A percentile compares a stretch with the other conserved stretches of the same genome.
These are phyloP conservation scores for Barbarea vulgaris DNA, from an alignment of 345 rosid species.

Conservation along the genomic window DNA sequence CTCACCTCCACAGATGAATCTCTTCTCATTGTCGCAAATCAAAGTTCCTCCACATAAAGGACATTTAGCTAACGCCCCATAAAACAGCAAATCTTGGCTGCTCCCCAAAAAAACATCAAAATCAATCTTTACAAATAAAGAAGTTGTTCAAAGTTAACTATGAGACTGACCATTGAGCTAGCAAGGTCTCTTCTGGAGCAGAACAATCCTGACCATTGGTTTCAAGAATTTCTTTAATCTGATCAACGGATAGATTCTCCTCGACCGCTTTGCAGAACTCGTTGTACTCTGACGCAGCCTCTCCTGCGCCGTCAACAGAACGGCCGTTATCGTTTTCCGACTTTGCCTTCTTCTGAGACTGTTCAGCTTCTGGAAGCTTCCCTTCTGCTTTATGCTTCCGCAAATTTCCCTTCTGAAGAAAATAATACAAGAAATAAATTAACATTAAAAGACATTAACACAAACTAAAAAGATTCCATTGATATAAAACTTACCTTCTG, in stretches of 20 bases:
- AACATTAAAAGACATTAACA: neutral
- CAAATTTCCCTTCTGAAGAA: constrained; percentile 48
- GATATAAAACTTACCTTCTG: constrained; percentile 39
- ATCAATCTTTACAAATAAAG: neutral
- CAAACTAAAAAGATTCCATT: neutral
- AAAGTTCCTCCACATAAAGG: constrained; percentile 56
- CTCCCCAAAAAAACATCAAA: neutral
- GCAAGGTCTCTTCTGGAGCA: constrained; percentile 45
- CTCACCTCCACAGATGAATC: constrained; percentile 63
- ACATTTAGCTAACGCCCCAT: constrained; percentile 65
- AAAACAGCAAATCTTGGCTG: constrained; percentile 72
- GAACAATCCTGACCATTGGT: constrained; percentile 64
- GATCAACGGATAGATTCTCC: constrained; percentile 57
- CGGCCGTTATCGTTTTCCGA: constrained; percentile 42
- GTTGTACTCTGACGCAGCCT: constrained; percentile 51
- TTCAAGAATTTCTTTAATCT: constrained; percentile 65
- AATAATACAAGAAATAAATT: neutral
- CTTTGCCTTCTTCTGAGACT: constrained; percentile 66
- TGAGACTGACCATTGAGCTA: constrained; percentile 35
- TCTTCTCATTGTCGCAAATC: constrained; percentile 54
- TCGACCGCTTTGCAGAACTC: constrained; percentile 55
- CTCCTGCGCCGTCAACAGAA: constrained; percentile 33
- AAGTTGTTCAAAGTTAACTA: neutral
- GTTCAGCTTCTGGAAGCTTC: constrained; percentile 55
- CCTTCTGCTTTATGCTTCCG: constrained; percentile 89